Evolutionary conservation across 2,329 filamentous ascomycete genomes (phyloP).

Genomic region (Colletotrichum karsti): DNA sequence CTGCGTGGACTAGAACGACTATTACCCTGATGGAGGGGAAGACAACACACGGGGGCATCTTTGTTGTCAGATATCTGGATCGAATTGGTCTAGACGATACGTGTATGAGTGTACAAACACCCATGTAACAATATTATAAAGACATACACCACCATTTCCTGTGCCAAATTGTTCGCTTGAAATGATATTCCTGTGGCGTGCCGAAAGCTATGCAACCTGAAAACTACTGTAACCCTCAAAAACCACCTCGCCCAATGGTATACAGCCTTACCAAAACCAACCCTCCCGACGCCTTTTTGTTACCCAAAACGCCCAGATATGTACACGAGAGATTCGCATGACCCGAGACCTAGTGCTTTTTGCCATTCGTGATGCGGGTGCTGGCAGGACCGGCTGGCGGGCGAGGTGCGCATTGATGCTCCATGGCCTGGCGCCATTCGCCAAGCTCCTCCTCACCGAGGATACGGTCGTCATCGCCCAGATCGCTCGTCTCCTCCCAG

Average conservation of each 20-base stretch:
- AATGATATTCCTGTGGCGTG: background rate
- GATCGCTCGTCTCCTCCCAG: conserved; percentile 88
- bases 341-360: conserved; percentile 13
- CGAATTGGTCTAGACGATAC: conserved; percentile 25
- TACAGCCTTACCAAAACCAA: background rate
- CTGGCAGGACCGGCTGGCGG: conserved; percentile 25
- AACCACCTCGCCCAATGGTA: background rate
- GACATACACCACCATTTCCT: conserved; percentile 30
- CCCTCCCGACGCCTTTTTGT: conserved; percentile 3
- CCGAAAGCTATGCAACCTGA: background rate
- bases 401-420: conserved; percentile 22
- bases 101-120: conserved; percentile 39
- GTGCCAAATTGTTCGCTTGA: background rate
- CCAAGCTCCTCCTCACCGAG: conserved; percentile 77
- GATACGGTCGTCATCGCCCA: conserved; percentile 86
- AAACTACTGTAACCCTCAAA: background rate
- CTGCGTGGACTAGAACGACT: background rate
- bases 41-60: conserved; percentile 5
- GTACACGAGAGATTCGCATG: background rate
- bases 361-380: conserved; percentile 19
- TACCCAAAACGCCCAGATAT: conserved; percentile 15
- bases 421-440: conserved; percentile 48
- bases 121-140: conserved; percentile 41
- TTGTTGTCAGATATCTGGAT: conserved; percentile 24
- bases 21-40: conserved; percentile 3